Evolutionary conservation across 2,329 filamentous ascomycete species (phyloP), one percentile per base, ranked within the genome.

Genomic region (Botrytis aclada): DNA sequence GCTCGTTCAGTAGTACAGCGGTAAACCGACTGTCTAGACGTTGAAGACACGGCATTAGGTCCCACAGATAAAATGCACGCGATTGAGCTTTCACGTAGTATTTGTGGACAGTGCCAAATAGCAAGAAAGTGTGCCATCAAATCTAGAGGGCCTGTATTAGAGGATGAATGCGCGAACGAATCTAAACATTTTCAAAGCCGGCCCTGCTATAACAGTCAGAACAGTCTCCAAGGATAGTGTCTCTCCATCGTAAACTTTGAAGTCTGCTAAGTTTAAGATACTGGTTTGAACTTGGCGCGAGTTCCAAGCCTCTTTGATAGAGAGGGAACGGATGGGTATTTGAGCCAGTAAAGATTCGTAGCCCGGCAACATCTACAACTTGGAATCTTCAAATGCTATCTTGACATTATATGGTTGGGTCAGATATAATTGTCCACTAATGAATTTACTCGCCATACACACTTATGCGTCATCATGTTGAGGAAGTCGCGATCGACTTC

Each of bases 131-230:
- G 74, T 76, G 41, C 82, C 83, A 45, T 80, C 79, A 77, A 83
- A 81, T 54, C 85, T 76, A 2, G 81, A 80, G 22, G 78, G 72
- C 16, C 75, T 72, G 75, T 84, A 85, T 12, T 81, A 79, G 9
- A 83, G 70, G 5, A 84, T 77, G 14, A 74, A 75, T 2, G 81
- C 79, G 3, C 77, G 76, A 12, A 83, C 73, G 64, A 86, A 76
- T 4, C 77, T 79, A n/a, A 85, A 77, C 14, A 86, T 74, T 6
- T 81, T 83, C 25, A 76, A 81, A 18, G 84, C 84, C 1, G 78
- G 75, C 6, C 69, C 75, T 2, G 80, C 76, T 41, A 77, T 41
- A 0, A 82, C 82, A 1, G 77, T 82, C 29, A 81, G 78, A 5
- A 82, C 43, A 1, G 70, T 22, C 20, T 47, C 7, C 43, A 47